A percentile compares a stretch with the other conserved stretches of the same genome.
These are phyloP conservation scores for Herpetospermum pedunculosum DNA, from an alignment of 306 rosid genomes.

Conservation along the genomic window DNA sequence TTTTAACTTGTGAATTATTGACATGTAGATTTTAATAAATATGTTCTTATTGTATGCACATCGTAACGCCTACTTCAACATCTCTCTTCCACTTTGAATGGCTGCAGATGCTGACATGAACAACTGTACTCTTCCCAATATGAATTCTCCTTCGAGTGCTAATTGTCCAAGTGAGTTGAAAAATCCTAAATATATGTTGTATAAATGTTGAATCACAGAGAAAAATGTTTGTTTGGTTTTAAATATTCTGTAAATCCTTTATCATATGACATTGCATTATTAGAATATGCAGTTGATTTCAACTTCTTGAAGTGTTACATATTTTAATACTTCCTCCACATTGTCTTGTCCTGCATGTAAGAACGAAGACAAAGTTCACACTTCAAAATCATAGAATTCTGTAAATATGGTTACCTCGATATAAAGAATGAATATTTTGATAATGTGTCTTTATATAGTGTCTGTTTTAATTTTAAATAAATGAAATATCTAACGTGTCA, in stretches of 20 bases:
- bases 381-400: not conserved
- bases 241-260: not conserved
- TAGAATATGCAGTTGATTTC: not conserved
- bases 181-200: not conserved
- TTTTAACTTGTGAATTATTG: not conserved
- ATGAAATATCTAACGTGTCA: not conserved
- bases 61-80: too few relatives aligned
- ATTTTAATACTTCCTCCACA: not conserved
- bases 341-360: not conserved
- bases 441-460: not conserved
- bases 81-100: not conserved
- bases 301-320: not conserved
- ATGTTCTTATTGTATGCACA: not conserved
- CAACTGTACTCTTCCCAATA: not conserved
- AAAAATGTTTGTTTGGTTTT: not conserved
- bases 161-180: not conserved
- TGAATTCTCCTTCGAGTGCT: not conserved
- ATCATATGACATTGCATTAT: not conserved
- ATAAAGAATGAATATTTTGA: not conserved
- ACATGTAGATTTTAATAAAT: not conserved
- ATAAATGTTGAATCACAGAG: not conserved
- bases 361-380: not conserved
- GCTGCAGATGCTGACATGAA: not conserved
- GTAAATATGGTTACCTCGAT: not conserved
- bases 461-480: not conserved